Evolutionary conservation across 805 yeast genomes (phyloP), one percentile per base, ranked within the genome.

Genomic region (Schizosaccharomyces cryophilus): DNA sequence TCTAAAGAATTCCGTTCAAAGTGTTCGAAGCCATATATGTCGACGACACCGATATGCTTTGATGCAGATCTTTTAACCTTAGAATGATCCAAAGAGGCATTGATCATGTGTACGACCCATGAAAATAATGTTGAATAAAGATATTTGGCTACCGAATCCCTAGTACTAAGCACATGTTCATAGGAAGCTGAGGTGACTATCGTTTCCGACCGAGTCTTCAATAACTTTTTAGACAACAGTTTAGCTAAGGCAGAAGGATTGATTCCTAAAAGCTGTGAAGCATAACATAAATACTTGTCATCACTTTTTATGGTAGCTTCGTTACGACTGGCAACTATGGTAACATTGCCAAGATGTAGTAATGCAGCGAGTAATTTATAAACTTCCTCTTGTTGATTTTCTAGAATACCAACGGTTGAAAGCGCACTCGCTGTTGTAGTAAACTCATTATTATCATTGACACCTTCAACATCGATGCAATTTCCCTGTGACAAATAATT

Each of bases 11-110:
- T 90, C 67, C 80, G 82, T 66, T 87, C 89, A 70, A 90, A 90
- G 73, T 89, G 96, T 73, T 90, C 98, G 71, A 90, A 90, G 30
- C 98, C 98, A 69, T 90, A 90, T 66, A 90, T 90, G 82, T 90
- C 98, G 67, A 90, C 78, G 38, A 90, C 97, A 71, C 98, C 98
- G 68, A 90, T 90, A 67, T 90, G 90, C 1, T 87, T 79, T 56
- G 77, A 73, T 61, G 84, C 78, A 54, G 75, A 78, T 42, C 87
- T 79, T 35, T 40, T 21, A 55, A 80, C 84, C 26, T 83, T 82
- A 9, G 30, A 19, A 21, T 51, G 35, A 2, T 89, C 82, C 67
- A 90, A 78, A 68, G 87, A 95, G 26, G 78, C 71, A 71, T 90
- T 90, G 65, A 88, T 85, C 66, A 82, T 82, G 60, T 78, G 82